Conservation (phyloP, 371 early-diverging fungal genomes). For the Nematocida sp. region DNA sequence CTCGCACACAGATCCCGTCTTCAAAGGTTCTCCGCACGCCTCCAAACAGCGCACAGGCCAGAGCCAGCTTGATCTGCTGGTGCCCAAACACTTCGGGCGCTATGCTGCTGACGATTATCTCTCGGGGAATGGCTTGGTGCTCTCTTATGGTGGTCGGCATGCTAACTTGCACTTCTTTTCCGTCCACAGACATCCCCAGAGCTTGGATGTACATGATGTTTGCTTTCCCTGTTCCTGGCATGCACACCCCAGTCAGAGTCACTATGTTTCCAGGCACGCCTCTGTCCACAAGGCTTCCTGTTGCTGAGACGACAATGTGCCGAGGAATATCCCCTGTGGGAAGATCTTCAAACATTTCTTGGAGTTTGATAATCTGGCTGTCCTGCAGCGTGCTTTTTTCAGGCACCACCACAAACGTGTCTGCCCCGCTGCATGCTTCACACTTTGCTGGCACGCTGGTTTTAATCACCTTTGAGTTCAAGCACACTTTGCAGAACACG, state of each 20-base stretch:
- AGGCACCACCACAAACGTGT: slow-evolving; percentile 84
- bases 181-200: slow-evolving; percentile 62
- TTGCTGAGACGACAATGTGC: slow-evolving; percentile 79
- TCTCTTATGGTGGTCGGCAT: not conserved
- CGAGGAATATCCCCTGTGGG: slow-evolving; percentile 96
- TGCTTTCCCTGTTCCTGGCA: slow-evolving; percentile 68
- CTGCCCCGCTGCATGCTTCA: slow-evolving; percentile 67
- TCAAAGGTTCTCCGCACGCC: slow-evolving; percentile 87
- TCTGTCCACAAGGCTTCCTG: slow-evolving; percentile 76
- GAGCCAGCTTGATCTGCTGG: slow-evolving; percentile 88
- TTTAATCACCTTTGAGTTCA: slow-evolving; percentile 66
- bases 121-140: slow-evolving; percentile 71
- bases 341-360: slow-evolving; percentile 89
- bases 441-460: slow-evolving; percentile 67
- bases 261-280: slow-evolving; percentile 87
- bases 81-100: slow-evolving; percentile 60
- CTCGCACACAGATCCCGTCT: slow-evolving; percentile 87
- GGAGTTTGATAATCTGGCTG: slow-evolving; percentile 88
- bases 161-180: not conserved
- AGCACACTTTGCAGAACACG: slow-evolving; percentile 62
- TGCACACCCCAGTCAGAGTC: slow-evolving; percentile 85
- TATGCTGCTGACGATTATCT: slow-evolving; percentile 69
- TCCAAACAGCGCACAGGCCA: slow-evolving; percentile 89
- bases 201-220: slow-evolving; percentile 63
- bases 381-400: slow-evolving; percentile 92